Conservation (phyloP, 2,329 filamentous ascomycete genomes). For the Clonostachys byssicola region DNA sequence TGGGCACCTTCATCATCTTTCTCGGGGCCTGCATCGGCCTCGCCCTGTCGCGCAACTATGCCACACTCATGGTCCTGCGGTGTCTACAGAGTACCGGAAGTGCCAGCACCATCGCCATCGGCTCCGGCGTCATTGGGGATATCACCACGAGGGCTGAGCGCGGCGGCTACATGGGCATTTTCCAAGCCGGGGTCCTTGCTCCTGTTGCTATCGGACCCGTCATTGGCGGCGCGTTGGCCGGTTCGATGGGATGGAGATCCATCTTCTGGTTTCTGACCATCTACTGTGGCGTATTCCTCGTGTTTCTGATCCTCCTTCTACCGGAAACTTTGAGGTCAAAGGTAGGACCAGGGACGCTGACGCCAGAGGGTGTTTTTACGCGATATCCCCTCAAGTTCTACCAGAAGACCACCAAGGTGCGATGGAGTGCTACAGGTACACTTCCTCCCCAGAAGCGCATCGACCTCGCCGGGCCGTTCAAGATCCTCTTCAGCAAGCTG, state of each 20-base stretch:
- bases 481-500: constrained; percentile 52
- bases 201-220: constrained; percentile 50
- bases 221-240: constrained; percentile 58
- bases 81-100: constrained; percentile 61
- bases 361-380: too few relatives aligned
- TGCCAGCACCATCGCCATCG: constrained; percentile 67
- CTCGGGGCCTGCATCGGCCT: constrained; percentile 56
- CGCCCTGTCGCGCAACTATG: constrained; percentile 53
- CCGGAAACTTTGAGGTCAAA: constrained; percentile 57
- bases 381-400: too few relatives aligned
- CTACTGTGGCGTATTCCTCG: constrained; percentile 40
- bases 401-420: constrained; percentile 17
- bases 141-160: constrained; percentile 65
- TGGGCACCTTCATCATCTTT: constrained; percentile 53
- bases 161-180: constrained; percentile 68
- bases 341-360: constrained; percentile 36
- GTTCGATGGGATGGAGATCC: constrained; percentile 61
- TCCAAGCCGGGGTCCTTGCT: constrained; percentile 53
- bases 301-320: constrained; percentile 50
- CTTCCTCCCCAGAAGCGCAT: constrained; percentile 26
- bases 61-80: constrained; percentile 54
- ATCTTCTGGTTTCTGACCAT: constrained; percentile 69
- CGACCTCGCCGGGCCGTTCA: constrained; percentile 51
- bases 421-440: constrained; percentile 33
- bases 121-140: constrained; percentile 69